Percentiles rank a stretch among this genome's conserved stretches.
Conservation (phyloP, 495 filamentous ascomycete genomes). For the Penicillium longicatenatum region DNA sequence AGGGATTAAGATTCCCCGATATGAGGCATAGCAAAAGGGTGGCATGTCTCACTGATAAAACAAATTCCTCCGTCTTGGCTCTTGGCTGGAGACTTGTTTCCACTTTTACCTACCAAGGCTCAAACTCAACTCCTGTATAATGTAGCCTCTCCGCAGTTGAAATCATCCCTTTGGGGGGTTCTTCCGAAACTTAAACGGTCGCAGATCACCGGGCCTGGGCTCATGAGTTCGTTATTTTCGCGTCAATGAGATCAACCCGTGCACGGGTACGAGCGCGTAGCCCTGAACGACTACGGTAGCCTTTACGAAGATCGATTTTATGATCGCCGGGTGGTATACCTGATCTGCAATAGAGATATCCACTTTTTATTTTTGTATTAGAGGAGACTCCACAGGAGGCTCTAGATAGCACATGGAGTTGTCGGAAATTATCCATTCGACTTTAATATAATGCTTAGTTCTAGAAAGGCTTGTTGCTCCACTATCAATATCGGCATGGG, state of each 20-base stretch:
- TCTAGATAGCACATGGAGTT: neutral
- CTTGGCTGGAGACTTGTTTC: neutral
- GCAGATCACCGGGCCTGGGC: constrained; percentile 8
- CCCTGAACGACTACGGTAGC: constrained; percentile 4
- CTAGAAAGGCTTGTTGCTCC: constrained; percentile 1
- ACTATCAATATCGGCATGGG: neutral
- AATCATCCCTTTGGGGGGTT: neutral
- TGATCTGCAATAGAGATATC: constrained; percentile 1
- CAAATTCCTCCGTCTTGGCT: constrained; percentile 21
- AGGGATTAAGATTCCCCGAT: no score
- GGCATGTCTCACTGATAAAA: constrained; percentile 2
- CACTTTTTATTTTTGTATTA: neutral
- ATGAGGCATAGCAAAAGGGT: neutral
- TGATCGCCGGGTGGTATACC: constrained; percentile 8
- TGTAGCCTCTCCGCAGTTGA: no score
- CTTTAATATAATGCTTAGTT: constrained; percentile 4
- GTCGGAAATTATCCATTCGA: constrained; percentile 5
- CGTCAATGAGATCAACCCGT: constrained; percentile 10
- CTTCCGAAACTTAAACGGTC: constrained; percentile 6
- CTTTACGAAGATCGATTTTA: constrained; percentile 4
- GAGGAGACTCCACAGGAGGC: neutral
- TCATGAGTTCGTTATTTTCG: neutral
- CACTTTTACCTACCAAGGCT: no score
- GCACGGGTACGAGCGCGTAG: neutral
- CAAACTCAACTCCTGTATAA: no score